A percentile compares a stretch with the other conserved stretches of the same genome.
These are phyloP conservation scores for Colletotrichum sp. DNA, from an alignment of 2,329 filamentous ascomycete species.

Conservation along the genomic window DNA sequence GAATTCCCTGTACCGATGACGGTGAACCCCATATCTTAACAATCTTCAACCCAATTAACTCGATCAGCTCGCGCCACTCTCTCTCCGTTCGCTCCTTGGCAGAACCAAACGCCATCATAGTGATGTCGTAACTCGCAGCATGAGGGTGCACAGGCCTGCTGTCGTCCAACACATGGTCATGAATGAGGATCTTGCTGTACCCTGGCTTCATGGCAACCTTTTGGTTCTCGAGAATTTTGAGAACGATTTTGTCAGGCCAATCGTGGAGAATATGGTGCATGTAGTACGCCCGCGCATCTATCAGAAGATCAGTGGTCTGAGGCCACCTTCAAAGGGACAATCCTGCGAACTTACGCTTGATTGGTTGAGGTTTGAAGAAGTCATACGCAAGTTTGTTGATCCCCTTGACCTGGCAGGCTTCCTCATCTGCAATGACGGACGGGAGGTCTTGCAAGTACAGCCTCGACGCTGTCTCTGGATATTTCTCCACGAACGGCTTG, in stretches of 20 bases:
- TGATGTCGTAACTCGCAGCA: background rate
- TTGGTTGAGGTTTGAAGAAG: slow-evolving; percentile 43
- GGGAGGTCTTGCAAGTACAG: slow-evolving; percentile 6
- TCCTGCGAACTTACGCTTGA: slow-evolving; percentile 17
- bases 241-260: slow-evolving; percentile 51
- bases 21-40: slow-evolving; percentile 2
- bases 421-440: background rate
- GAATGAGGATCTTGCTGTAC: slow-evolving; percentile 37
- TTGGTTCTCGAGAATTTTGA: slow-evolving; percentile 45
- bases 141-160: slow-evolving; percentile 23
- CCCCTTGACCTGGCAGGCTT: background rate
- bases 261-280: slow-evolving; percentile 62
- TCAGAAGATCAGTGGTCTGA: background rate
- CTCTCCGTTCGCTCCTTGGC: background rate
- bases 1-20: background rate
- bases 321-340: rapidly evolving
- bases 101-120: background rate
- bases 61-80: background rate
- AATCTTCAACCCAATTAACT: background rate
- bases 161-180: slow-evolving; percentile 41
- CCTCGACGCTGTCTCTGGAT: background rate
- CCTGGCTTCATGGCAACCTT: slow-evolving; percentile 49
- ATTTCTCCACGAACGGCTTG: background rate
- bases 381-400: slow-evolving; percentile 30
- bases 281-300: slow-evolving; percentile 52